Base-by-base conservation (phyloP, 768 basidiomycete genomes). In the Russula olivacea region DNA sequence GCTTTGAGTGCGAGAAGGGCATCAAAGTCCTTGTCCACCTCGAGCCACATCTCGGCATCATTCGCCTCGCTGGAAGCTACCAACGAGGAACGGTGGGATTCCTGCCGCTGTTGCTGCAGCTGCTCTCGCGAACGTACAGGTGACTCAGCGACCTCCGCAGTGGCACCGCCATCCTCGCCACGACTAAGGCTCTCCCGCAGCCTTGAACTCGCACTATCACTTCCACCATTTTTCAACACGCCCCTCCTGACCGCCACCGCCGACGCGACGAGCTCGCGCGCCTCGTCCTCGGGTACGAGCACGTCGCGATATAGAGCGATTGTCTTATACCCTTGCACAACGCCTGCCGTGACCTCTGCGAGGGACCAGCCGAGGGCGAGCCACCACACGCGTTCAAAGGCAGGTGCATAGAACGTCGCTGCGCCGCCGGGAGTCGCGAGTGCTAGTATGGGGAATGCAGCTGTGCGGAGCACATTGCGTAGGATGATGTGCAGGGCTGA, bases 381-480 rank as follows among this genome's bases (percentile, higher is more conserved):
- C 85, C 86, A 89, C 89, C 90, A 91, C 4, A 88, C 82, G 34
- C 82, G 78, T 23, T 74, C 71, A 75, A 93, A 93, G 4, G 83
- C 81, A 1, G 76, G 69, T 65, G 85, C 78, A 59, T 72, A 75
- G 77, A 82, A 86, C 9, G 81, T 83, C 47, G 85, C 80, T 36
- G 72, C 74, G 32, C 70, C 68, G 68, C 77, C 75, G 64, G 78
- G 74, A 55, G 78, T 77, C 38, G 79, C 79, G 53, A 85, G 76
- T 41, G 78, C 76, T 17, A 86, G 78, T 61, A 86, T 71, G 15
- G 81, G 79, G 51, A 87, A 73, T 15, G 82, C 75, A 23, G 81
- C 73, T 51, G 84, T 78, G 58, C 85, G 85, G 43, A 88, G 75
- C 28, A 78, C 58, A 63, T 82, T 81, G 28, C 82, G 76, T 53